Base-by-base conservation (phyloP, 192 early-diverging fungal genomes). In the Backusella tuberculispora region DNA sequence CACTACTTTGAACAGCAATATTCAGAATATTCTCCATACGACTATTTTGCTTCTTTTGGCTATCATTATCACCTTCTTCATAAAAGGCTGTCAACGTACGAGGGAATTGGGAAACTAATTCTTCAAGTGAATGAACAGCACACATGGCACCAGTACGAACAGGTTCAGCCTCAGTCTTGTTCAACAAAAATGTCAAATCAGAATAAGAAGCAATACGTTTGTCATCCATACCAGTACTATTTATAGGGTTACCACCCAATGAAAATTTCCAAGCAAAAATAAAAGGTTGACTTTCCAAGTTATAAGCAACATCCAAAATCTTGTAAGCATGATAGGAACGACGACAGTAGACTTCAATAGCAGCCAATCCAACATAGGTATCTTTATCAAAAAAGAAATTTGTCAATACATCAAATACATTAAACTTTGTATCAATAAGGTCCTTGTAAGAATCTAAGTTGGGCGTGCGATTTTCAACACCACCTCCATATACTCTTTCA, bases 301-400 rank as follows among this genome's bases (percentile, higher is more conserved):
- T 73, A 66, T 92, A 92, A 83, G 92, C 90, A 80, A 97, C 89
- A 68, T 91, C 92, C 34, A 93, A 87, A 50, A 99, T 91, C 76
- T 94, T 89, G 88, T 99, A 99, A 42, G 96, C 95, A 79, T 98
- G 95, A 90, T 98, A 97, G 1, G 97, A 95, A 72, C 96, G 96
- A 64, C 97, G 90, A 67, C 95, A 94, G 79, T 99, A 99, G 14
- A 96, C 95, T 88, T 97, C 96, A 29, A 98, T 88, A 14, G 97
- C 96, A 1, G 94, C 92, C 76, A 95, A 81, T 4, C 90, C 83
- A 68, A 97, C 86, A 65, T 90, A 89, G 10, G 81, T 78, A 68
- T 96, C 91, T 43, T 86, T 82, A 79, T 99, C 90, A 82, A 94
- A 96, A 80, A 99, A 95, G 86, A 99, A 97, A 72, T 85, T 85